Evolutionary conservation across 352 stramenopile genomes (phyloP), one percentile per base, ranked within the genome.

Genomic region (Globisporangium echinulatum): DNA sequence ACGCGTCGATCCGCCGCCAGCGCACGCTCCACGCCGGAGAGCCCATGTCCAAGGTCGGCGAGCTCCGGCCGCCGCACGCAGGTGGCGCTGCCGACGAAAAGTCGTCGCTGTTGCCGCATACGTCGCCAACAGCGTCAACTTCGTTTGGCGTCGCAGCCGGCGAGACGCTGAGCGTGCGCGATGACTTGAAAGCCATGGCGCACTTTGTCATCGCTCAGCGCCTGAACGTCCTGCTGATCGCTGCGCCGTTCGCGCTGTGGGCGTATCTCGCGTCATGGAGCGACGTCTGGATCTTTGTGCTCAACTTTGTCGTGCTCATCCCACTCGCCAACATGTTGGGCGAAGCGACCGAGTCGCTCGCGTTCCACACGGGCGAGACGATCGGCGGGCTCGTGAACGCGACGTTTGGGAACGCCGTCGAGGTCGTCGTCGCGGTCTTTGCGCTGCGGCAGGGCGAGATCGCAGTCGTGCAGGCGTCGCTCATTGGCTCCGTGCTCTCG

Each of bases 301-400:
- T 98, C 55, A 99, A 99, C 70, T 99, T 99, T 70, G 64, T 98
- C 56, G 91, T 96, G 46, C 97, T 99, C 90, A 98, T 96, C 50
- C 96, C 96, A 25, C 71, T 99, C 0, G 96, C 96, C 15, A 94
- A 90, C 49, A 82, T 98, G 52, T 69, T 99, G n/a, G 96, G 96
- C 33, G 95, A 98, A 53, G 90, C 98, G 17, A 99, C 97, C 14
- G 97, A 99, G 78, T 92, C 97, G 72, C 88, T 99, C 7, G 94
- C 97, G 9, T 89, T 94, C 66, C 96, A 99, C 75, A 98, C 95
- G 48, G 97, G 93, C 64, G 92, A 98, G 64, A 99, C 95, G 0
- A 97, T 99, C 58, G 97, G 97, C 53, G 97, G 96, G 0, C 79
- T 99, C 11, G 82, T 99, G 39, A 99, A 99, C 79, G 97, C 97